Evolutionary conservation across 2,329 filamentous ascomycete species (phyloP).

Genomic region (Penicillium nordicum): DNA sequence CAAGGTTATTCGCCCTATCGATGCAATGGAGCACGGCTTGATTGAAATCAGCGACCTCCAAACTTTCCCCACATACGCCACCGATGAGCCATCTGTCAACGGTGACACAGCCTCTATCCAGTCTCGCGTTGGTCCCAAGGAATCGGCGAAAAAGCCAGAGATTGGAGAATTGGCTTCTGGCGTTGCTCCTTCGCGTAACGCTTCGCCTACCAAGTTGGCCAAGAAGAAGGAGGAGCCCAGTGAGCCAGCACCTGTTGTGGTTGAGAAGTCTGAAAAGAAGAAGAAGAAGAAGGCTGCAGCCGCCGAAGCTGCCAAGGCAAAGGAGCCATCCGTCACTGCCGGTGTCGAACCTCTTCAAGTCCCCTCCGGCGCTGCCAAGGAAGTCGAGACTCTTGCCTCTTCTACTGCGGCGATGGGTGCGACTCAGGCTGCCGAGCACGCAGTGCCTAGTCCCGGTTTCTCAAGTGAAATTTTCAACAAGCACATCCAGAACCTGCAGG

Average conservation of each 20-base stretch:
- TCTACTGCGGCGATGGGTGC: constrained; percentile 17
- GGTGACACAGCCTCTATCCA: constrained; percentile 39
- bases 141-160: constrained; percentile 38
- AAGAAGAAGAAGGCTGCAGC: constrained; percentile 59
- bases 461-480: constrained; percentile 60
- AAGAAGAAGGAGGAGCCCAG: constrained; percentile 43
- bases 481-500: constrained; percentile 57
- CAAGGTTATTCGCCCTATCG: constrained; percentile 75
- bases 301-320: constrained; percentile 42
- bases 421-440: constrained; percentile 8
- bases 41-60: constrained; percentile 71
- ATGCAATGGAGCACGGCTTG: constrained; percentile 70
- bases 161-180: constrained; percentile 24
- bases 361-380: constrained; percentile 2
- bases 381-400: constrained; percentile 13
- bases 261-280: constrained; percentile 66
- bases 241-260: constrained; percentile 23
- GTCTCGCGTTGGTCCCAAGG: constrained; percentile 39
- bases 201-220: constrained; percentile 41
- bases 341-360: constrained; percentile 15
- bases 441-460: constrained; percentile 26
- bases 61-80: constrained; percentile 43
- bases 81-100: constrained; percentile 45
- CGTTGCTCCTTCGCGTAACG: constrained; percentile 27
- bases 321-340: constrained; percentile 25